These are phyloP conservation scores for Recurvomyces mirabilis DNA, from an alignment of 495 filamentous ascomycete genomes.

Conservation along the genomic window DNA sequence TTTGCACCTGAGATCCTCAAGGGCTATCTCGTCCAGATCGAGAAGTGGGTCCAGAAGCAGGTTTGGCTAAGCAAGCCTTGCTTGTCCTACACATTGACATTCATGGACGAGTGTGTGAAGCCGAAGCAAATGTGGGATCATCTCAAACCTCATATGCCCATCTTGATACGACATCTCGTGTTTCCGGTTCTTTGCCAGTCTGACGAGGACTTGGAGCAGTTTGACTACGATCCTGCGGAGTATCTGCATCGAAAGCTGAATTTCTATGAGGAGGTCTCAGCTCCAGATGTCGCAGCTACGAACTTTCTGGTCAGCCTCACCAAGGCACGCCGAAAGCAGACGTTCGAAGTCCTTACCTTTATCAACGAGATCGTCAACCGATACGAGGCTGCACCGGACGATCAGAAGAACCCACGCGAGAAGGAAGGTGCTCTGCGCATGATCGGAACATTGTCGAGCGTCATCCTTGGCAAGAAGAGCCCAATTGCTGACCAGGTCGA, in stretches of 20 bases:
- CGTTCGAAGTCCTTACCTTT: conserved; percentile 84
- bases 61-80: conserved; percentile 90
- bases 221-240: conserved; percentile 85
- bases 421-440: conserved; percentile 95
- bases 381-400: conserved; percentile 70
- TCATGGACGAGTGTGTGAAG: conserved; percentile 93
- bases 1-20: conserved; percentile 94
- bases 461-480: conserved; percentile 94
- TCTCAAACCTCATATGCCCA: conserved; percentile 85
- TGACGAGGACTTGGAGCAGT: conserved; percentile 86
- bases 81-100: conserved; percentile 81
- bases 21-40: conserved; percentile 81
- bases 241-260: conserved; percentile 95
- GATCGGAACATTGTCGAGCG: conserved; percentile 89
- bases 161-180: conserved; percentile 80
- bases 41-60: conserved; percentile 93
- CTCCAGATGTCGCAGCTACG: conserved; percentile 90
- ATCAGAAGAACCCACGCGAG: conserved; percentile 79
- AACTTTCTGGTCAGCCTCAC: conserved; percentile 93
- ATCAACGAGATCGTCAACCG: conserved; percentile 87
- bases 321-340: conserved; percentile 89
- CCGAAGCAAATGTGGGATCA: conserved; percentile 94
- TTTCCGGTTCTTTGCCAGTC: conserved; percentile 92
- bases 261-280: conserved; percentile 93
- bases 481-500: conserved; percentile 97